Conservation (phyloP, 108 stramenopile species). For the Aureococcus anophagefferens region DNA sequence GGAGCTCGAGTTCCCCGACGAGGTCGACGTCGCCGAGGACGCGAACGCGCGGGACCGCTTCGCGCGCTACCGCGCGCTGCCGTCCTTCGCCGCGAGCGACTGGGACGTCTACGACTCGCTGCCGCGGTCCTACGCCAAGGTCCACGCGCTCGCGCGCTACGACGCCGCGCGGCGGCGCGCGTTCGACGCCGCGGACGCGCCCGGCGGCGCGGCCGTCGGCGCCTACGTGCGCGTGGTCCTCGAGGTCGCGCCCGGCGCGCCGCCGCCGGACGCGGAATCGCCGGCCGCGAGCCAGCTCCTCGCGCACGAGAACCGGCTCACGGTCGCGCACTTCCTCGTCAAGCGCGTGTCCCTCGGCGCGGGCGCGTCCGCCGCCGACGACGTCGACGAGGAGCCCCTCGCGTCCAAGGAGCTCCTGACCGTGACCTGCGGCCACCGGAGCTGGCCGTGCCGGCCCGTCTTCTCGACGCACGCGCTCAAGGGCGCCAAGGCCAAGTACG, state of each 20-base stretch:
- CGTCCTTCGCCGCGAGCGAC: slow-evolving; percentile 77
- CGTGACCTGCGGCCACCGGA: slow-evolving; percentile 87
- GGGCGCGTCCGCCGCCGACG: slow-evolving; percentile 8
- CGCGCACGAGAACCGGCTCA: slow-evolving; percentile 88
- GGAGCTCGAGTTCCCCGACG: slow-evolving; percentile 90
- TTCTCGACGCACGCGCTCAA: slow-evolving; percentile 92
- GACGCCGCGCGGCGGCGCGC: slow-evolving; percentile 67
- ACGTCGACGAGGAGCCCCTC: slow-evolving; percentile 35
- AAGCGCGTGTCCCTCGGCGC: slow-evolving; percentile 16
- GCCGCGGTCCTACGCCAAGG: slow-evolving; percentile 80
- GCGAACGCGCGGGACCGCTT: slow-evolving; percentile 77
- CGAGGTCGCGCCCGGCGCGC: slow-evolving; percentile 53
- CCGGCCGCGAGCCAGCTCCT: too few relatives aligned
- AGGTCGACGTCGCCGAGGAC: slow-evolving; percentile 84
- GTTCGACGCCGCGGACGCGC: slow-evolving; percentile 57
- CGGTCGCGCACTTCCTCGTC: slow-evolving; percentile 90
- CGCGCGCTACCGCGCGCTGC: slow-evolving; percentile 85
- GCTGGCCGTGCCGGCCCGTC: slow-evolving; percentile 75
- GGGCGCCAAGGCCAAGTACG: slow-evolving; percentile 96
- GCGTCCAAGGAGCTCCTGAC: slow-evolving; percentile 82
- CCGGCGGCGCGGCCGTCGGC: slow-evolving; percentile 54
- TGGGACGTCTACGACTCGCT: slow-evolving; percentile 98
- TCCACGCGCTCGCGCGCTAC: slow-evolving; percentile 82
- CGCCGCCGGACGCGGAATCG: too few relatives aligned
- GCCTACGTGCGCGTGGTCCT: slow-evolving; percentile 73